Conservation (phyloP, 2,329 filamentous ascomycete species). For the Boeremia exigua region DNA sequence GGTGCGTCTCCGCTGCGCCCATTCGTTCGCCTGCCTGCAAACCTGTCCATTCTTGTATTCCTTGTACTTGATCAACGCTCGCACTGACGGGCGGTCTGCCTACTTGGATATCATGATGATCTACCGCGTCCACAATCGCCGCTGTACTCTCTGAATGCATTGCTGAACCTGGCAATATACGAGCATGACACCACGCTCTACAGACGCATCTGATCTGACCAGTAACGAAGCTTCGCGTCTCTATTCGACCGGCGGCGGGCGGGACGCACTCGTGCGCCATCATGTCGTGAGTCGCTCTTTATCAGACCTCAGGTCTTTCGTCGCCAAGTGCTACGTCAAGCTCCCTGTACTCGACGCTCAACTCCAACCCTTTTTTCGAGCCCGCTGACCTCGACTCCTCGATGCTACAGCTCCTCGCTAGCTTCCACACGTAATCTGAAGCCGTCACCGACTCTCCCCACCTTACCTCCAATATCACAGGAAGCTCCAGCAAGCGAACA, state of each 20-base stretch:
- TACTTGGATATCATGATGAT: constrained; percentile 49
- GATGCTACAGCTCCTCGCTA: constrained; percentile 48
- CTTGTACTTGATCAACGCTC: constrained; percentile 50
- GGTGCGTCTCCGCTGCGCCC: constrained; percentile 30
- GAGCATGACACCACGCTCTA: constrained; percentile 44
- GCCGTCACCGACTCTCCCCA: constrained; percentile 48
- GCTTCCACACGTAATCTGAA: constrained; percentile 54
- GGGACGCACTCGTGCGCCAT: constrained; percentile 33
- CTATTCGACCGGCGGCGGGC: constrained; percentile 25
- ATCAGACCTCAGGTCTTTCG: constrained; percentile 12
- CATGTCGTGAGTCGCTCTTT: constrained; percentile 49
- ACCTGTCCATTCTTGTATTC: constrained; percentile 47
- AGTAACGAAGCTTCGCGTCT: constrained; percentile 40
- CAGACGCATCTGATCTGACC: constrained; percentile 32
- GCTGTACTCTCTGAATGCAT: constrained; percentile 40
- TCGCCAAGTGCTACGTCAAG: background rate
- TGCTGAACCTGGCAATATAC: constrained; percentile 37
- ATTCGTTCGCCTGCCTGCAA: constrained; percentile 45
- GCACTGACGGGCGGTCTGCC: constrained; percentile 42
- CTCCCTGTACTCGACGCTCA: constrained; percentile 12
- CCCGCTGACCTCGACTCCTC: constrained; percentile 40
- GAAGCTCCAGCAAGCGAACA: constrained; percentile 33
- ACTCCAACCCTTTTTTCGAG: constrained; percentile 10
- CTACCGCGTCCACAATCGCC: constrained; percentile 40
- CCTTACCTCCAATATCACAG: constrained; percentile 28